Percentiles rank a stretch among this genome's conserved stretches.
Conservation (phyloP, 331 rosid species). For the Spiraea crenata region DNA sequence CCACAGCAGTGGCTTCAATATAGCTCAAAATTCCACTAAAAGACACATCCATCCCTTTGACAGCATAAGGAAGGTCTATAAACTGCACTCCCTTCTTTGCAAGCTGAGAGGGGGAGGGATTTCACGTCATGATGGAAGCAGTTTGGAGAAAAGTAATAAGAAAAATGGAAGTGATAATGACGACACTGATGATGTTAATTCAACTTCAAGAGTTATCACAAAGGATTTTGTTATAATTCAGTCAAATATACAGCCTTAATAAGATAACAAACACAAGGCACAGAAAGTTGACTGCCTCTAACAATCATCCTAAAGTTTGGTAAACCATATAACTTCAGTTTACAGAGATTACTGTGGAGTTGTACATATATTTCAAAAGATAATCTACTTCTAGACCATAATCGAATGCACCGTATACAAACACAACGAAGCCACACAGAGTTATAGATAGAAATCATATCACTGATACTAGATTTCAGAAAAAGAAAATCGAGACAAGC, state of each 20-base stretch:
- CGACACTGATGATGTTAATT: background rate
- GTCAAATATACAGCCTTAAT: background rate
- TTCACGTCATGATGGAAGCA: conserved; percentile 19
- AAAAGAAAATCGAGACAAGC: background rate
- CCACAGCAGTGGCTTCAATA: conserved; percentile 82
- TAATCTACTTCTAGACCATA: background rate
- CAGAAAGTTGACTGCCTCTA: background rate
- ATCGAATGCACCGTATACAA: background rate
- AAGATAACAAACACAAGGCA: background rate
- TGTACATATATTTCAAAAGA: background rate
- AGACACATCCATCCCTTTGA: conserved; percentile 96
- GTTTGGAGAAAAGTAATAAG: background rate
- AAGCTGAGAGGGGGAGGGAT: conserved; percentile 45
- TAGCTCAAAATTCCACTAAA: conserved; percentile 87
- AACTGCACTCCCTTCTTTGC: conserved; percentile 84
- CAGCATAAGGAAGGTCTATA: conserved; percentile 85
- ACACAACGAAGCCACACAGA: background rate
- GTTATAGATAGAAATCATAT: background rate
- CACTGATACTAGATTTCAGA: background rate
- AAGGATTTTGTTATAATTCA: background rate
- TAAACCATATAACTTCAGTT: background rate
- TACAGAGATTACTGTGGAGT: background rate
- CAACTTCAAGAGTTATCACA: background rate
- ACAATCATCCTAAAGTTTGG: background rate
- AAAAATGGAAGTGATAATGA: background rate